These are phyloP conservation scores for Fulvia fulva DNA, from an alignment of 2,329 filamentous ascomycete genomes.

Conservation along the genomic window DNA sequence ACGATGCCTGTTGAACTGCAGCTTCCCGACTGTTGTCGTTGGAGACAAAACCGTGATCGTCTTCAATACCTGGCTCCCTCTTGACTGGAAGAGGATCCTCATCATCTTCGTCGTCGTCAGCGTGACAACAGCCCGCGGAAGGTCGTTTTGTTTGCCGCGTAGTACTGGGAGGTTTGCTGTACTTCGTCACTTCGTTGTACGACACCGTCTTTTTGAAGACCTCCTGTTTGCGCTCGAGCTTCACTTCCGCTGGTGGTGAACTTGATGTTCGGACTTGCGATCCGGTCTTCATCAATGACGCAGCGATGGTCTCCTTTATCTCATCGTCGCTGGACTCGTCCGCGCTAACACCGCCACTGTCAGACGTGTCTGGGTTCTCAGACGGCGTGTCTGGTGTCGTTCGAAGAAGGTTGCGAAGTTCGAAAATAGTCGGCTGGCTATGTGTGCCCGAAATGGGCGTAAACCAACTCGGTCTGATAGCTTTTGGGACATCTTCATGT, in stretches of 20 bases:
- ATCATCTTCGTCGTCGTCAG: background rate
- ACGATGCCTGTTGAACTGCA: background rate
- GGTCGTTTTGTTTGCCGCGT: background rate
- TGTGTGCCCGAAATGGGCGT: background rate
- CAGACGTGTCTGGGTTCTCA: background rate
- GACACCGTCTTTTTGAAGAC: background rate
- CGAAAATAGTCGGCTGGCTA: background rate
- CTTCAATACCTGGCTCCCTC: background rate
- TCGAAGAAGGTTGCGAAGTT: background rate
- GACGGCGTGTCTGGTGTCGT: background rate
- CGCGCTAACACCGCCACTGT: background rate
- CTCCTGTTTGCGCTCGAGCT: background rate
- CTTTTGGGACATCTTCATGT: background rate
- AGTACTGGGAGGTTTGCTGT: background rate
- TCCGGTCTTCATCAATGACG: background rate
- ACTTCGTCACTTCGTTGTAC: background rate
- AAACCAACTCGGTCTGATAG: conserved; percentile 1
- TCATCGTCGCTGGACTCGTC: background rate
- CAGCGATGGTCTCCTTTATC: background rate
- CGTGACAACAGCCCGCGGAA: background rate
- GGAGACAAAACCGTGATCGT: background rate
- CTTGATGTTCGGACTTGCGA: background rate
- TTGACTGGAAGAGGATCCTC: background rate
- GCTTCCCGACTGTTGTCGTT: background rate
- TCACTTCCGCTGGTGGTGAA: background rate